Evolutionary conservation across 768 basidiomycete genomes (phyloP), one percentile per base, ranked within the genome.

Genomic region (Pisolithus tinctorius): DNA sequence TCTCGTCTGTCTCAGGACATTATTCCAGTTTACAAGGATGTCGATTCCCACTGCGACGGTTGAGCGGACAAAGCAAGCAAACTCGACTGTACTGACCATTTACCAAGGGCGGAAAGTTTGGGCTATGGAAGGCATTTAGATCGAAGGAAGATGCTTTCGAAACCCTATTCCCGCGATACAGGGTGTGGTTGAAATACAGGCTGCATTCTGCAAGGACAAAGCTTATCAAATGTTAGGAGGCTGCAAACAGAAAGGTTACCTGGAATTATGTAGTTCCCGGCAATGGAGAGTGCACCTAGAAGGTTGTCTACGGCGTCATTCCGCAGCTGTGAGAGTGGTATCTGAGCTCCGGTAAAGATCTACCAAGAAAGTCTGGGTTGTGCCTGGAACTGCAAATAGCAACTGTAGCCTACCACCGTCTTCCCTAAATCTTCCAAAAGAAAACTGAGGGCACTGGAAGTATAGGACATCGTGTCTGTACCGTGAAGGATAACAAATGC

Each of bases 231-330:
- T 14, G 30, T 14, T 3, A 31, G 4, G n/a, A n/a, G 42, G 30
- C 11, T n/a, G 39, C 8, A 23, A 45, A 44, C 8, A 20, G 27
- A 48, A 52, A 50, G 59, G 51, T 16, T 69, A 87, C 90, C 93
- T 63, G 94, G 93, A 48, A 97, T 93, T 54, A 88, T 87, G 61
- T 83, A 94, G 60, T 90, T 85, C 1, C 94, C 93, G 14, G 93
- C 93, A 47, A 95, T 85, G 14, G 86, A 83, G 31, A 97, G 71
- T 3, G 91, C 88, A 7, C 91, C 93, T 64, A 96, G 82, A 9
- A 96, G 71, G 64, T 96, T 97, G 58, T 95, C 94, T 5, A 93
- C 83, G 7, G 93, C 92, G 64, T 97, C 93, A 59, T 94, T 96
- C n/a, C 92, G 80, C 43, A 94, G 72, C 62, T 93, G 87, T 2